Evolutionary conservation across 768 basidiomycete genomes (phyloP), one percentile per base, ranked within the genome.

Genomic region (Lactarius trivialis): DNA sequence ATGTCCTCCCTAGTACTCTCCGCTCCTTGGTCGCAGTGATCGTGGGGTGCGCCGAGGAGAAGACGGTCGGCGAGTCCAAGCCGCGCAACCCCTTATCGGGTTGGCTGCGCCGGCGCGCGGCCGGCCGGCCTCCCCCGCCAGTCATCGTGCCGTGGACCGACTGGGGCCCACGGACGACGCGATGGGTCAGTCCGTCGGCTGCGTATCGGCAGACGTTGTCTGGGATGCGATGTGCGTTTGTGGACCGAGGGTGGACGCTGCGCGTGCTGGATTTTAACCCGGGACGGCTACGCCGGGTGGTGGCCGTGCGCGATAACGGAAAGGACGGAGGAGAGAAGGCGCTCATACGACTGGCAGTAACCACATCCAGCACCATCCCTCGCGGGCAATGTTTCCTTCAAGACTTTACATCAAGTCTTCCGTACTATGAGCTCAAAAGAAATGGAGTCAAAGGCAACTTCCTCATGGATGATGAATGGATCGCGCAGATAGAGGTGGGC

Each of bases 241-340:
- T 52, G 0, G 62, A 51, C 21, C 30, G 41, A 15, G 37, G 36
- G 24, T 48, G 45, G 37, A 32, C 28, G 19, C 24, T 63, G 45
- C 54, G 49, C 9, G 26, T 60, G 36, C 17, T 63, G 43, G 62
- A 63, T 50, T 63, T 63, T 41, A 60, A 63, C 36, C 56, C 56
- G 15, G 50, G 39, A 7, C 61, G 52, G 15, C 15, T 62, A 7
- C 43, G 32, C 28, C 55, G 51, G 1, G 51, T 62, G 15, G 56
- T 53, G n/a, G 56, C 51, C 24, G 51, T 58, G 34, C 55, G 51
- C 32, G 41, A 48, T n/a, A 15, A 21, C 2, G 28, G 51, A 48
- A 53, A 30, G 43, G 43, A 45, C n/a, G n/a, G n/a, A 1, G 56
- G 28, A 15, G 43, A 28, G 17, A 45, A 30, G 28, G 15, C 36